Evolutionary conservation across 2,329 filamentous ascomycete species (phyloP).

Genomic region (Microcera coccophila): DNA sequence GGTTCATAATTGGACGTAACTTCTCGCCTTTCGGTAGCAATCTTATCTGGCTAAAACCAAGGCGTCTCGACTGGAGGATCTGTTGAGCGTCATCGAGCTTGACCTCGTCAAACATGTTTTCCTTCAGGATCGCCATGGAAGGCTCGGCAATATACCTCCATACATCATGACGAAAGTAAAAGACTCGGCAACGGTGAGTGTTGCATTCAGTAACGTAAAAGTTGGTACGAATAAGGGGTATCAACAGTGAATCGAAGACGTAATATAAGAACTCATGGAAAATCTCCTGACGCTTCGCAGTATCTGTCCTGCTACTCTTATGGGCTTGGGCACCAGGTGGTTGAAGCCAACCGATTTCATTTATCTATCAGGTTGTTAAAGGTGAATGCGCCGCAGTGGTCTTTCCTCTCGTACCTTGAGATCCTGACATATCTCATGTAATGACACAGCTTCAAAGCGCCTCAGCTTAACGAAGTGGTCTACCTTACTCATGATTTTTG

Average conservation of each 20-base stretch:
- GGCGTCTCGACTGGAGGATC: slow-evolving; percentile 56
- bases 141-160: slow-evolving; percentile 78
- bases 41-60: slow-evolving; percentile 76
- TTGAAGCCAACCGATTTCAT: slow-evolving; percentile 68
- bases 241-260: slow-evolving; percentile 83
- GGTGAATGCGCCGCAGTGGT: neutral
- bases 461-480: slow-evolving; percentile 73
- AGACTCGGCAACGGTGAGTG: slow-evolving; percentile 72
- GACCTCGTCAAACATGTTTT: slow-evolving; percentile 75
- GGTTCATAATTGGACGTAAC: slow-evolving; percentile 82
- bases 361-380: slow-evolving; percentile 44
- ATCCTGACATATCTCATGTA: slow-evolving; percentile 73
- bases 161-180: slow-evolving; percentile 92
- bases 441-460: slow-evolving; percentile 73
- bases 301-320: slow-evolving; percentile 68
- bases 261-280: slow-evolving; percentile 87
- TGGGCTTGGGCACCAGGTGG: slow-evolving; percentile 43
- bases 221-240: slow-evolving; percentile 79
- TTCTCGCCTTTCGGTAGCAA: slow-evolving; percentile 76
- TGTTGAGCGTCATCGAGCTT: slow-evolving; percentile 51
- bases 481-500: slow-evolving; percentile 61
- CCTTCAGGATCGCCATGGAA: slow-evolving; percentile 62
- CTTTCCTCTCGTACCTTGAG: slow-evolving; percentile 57
- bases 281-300: slow-evolving; percentile 71
- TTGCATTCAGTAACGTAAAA: slow-evolving; percentile 96